A percentile compares a stretch with the other conserved stretches of the same genome.
Conservation (phyloP, 169 alveolate genomes). For the Cryptosporidium felis region DNA sequence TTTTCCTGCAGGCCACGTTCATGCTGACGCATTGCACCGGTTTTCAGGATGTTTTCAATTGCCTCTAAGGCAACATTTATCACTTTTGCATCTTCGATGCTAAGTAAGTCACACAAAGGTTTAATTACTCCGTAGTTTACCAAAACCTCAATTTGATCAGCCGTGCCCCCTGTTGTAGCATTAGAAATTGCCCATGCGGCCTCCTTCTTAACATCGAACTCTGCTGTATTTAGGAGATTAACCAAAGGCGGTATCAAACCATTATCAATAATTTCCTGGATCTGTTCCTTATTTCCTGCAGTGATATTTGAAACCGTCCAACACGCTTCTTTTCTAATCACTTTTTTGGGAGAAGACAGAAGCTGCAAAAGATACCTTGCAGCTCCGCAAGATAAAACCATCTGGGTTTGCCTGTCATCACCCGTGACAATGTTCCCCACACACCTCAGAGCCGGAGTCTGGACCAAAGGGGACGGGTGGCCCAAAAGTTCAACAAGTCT, state of each 20-base stretch:
- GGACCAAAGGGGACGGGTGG: slow-evolving; percentile 87
- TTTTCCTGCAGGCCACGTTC: slow-evolving; percentile 81
- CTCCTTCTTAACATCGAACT: slow-evolving; percentile 93
- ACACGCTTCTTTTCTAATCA: slow-evolving; percentile 95
- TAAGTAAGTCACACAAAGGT: slow-evolving; percentile 87
- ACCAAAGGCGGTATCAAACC: slow-evolving; percentile 86
- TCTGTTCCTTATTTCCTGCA: slow-evolving; percentile 90
- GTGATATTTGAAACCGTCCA: slow-evolving; percentile 97
- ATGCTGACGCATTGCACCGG: slow-evolving; percentile 85
- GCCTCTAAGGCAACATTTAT: slow-evolving; percentile 92
- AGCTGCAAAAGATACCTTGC: slow-evolving; percentile 84
- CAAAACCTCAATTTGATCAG: slow-evolving; percentile 86
- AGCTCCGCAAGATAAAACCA: slow-evolving; percentile 91
- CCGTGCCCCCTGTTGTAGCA: slow-evolving; percentile 91
- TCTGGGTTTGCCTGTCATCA: slow-evolving; percentile 93
- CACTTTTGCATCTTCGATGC: slow-evolving; percentile 89
- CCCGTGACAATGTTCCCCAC: slow-evolving; percentile 98
- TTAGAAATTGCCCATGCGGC: slow-evolving; percentile 98
- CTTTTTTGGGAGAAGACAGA: slow-evolving; percentile 86
- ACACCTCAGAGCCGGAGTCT: slow-evolving; percentile 95
- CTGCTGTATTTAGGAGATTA: slow-evolving; percentile 86
- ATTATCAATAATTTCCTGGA: slow-evolving; percentile 86
- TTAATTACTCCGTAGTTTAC: slow-evolving; percentile 91
- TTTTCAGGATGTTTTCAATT: slow-evolving; percentile 88
- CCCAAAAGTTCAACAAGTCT: slow-evolving; percentile 90